A percentile compares a stretch with the other conserved stretches of the same genome.
These are phyloP conservation scores for Saxispiralis lemnorum DNA, from an alignment of 495 filamentous ascomycete genomes.

Conservation along the genomic window DNA sequence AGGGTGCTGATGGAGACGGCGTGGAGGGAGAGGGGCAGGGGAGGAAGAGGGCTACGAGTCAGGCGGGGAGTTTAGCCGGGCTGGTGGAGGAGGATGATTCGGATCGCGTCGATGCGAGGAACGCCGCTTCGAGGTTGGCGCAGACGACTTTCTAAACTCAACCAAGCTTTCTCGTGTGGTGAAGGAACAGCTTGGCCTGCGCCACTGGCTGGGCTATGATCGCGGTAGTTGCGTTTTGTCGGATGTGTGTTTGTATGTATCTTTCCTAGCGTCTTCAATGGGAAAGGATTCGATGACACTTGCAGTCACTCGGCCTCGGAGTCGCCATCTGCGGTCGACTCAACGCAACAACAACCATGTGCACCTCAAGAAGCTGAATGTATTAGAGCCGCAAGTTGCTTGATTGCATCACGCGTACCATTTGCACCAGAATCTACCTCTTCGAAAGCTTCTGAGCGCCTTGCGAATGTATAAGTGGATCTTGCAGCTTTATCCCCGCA, in stretches of 20 bases:
- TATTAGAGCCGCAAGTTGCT: no score
- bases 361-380: no score
- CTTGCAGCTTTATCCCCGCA: no score
- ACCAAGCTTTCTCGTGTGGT: neutral
- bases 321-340: no score
- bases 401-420: no score
- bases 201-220: neutral
- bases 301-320: neutral
- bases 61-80: constrained; percentile 24
- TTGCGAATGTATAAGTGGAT: no score
- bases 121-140: constrained; percentile 83
- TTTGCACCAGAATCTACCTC: no score
- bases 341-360: no score
- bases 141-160: constrained; percentile 89
- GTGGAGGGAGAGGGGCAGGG: constrained; percentile 31
- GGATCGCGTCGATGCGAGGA: constrained; percentile 83
- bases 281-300: neutral
- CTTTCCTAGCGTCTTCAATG: neutral
- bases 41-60: constrained; percentile 43
- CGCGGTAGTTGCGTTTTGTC: neutral
- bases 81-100: constrained; percentile 60
- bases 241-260: no score
- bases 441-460: no score
- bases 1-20: constrained; percentile 21
- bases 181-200: neutral